Evolutionary conservation across 2,329 filamentous ascomycete genomes (phyloP), one percentile per base, ranked within the genome.

Genomic region (Calycina herbarum): DNA sequence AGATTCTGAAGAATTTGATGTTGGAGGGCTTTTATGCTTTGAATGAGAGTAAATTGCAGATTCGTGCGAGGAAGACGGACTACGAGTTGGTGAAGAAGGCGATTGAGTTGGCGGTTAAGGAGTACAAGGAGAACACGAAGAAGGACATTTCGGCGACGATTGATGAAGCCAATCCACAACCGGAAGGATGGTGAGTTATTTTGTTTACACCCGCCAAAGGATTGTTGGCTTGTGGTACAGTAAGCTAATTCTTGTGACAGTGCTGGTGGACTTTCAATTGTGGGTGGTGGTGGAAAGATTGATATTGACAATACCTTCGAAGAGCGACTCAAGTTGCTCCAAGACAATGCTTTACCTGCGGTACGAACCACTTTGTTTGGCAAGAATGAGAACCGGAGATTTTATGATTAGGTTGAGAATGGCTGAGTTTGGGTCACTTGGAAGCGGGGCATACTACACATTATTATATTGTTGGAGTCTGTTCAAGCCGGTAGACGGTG

Each of bases 251-350:
- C 42, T 27, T 45, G 62, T 45, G 27, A 68, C 72, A 98, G 95
- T 75, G 85, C 93, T 67, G 95, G 95, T 67, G 95, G 95, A 74
- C 84, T 96, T 65, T 78, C 86, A 66, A 88, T 99, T 70, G 80
- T 96, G 64, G 93, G 94, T 70, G 89, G 91, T 72, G 85, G 84
- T 70, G 95, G 95, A 77, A 97, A 94, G 85, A 98, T 99, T 77
- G 93, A 97, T 75, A 94, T 99, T 79, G 94, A 97, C 86, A 98
- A 99, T 83, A 98, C 95, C 64, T 91, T 98, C 73, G 95, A 98
- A 78, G 91, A 96, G 77, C 89, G 95, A 71, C 83, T 99, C 79
- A 86, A 86, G 75, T 84, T 98, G 67, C 87, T 98, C 70, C 90
- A 97, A 80, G 89, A 89, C 65, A 91, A 91, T 72, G 91, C 92